Evolutionary conservation across 78 protist species (phyloP), one percentile per base, ranked within the genome.

Genomic region (Parvularia atlantis): DNA sequence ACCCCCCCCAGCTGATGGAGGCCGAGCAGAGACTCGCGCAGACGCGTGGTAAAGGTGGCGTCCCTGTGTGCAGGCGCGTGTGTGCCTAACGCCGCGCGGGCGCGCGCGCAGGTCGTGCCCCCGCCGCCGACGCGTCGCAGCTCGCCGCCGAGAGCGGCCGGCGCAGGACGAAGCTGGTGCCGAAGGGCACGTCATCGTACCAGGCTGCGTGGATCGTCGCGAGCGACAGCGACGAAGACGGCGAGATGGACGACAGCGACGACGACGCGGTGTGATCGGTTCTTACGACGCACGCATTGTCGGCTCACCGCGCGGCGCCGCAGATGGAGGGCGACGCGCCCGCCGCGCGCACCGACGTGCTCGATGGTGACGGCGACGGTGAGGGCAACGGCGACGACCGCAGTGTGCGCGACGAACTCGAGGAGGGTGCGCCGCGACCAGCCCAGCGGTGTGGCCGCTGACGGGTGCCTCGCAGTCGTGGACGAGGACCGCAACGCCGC

Each of bases 121-220:
- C n/a, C n/a, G n/a, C 46, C 46, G 46, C 46, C 46, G 9, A 41
- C 46, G 46, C 4, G 46, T 4, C 9, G 46, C 9, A 10, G 19
- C 19, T 10, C 9, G 46, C 19, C 9, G 46, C 4, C 19, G 46
- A 41, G 19, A 10, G 9, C 9, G 19, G 46, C 46, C 4, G 9
- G 46, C 4, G 46, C 46, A 4, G 46, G 59, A 20, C 13, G 3
- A 17, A 37, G 10, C 50, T 40, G 10, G 85, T 80, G 22, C 90
- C 90, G 10, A 69, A 71, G 59, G 91, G 91, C 0, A 57, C 69
- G 11, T 54, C 75, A 7, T 26, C 20, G 33, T 86, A 87, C 52
- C 87, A 52, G 44, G 92, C 88, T 20, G 80, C 86, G 1, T 83
- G 92, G 92, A 46, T 83, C 39, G 46, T 73, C 16, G 84, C 50